Evolutionary conservation across 139 green algal species (phyloP).

Genomic region (Chlorokybus atmophyticus): DNA sequence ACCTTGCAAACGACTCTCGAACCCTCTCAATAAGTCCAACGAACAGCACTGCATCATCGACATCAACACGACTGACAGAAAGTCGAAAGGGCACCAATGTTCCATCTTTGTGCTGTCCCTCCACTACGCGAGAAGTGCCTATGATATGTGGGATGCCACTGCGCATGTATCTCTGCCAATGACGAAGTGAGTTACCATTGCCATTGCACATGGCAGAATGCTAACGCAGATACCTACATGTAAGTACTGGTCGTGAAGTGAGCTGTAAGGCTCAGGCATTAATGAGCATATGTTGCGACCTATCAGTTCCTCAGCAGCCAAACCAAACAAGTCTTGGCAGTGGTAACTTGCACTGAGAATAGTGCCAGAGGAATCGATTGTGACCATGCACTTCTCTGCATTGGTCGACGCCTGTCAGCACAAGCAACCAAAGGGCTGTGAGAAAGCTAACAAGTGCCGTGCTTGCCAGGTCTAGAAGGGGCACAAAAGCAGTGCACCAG

Average conservation of each 20-base stretch:
- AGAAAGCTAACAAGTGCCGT: too few relatives aligned
- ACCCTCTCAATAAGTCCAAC: neutral
- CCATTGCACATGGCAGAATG: too few relatives aligned
- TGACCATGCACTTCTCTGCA: neutral
- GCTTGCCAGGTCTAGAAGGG: too few relatives aligned
- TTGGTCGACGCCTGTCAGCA: too few relatives aligned
- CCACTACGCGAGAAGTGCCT: neutral
- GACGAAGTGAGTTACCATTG: too few relatives aligned
- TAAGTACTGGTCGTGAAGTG: neutral
- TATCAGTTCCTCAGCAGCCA: neutral
- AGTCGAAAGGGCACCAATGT: neutral
- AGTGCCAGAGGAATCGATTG: neutral
- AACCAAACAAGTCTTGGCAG: neutral
- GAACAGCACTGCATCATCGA: neutral
- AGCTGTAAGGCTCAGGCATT: neutral
- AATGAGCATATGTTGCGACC: neutral
- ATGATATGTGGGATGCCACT: neutral
- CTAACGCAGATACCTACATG: too few relatives aligned
- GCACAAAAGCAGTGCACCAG: too few relatives aligned
- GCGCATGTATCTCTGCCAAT: neutral
- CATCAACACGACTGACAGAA: neutral
- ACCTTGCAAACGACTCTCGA: neutral
- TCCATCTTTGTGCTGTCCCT: neutral
- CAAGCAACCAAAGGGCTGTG: too few relatives aligned
- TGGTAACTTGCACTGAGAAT: neutral